A percentile compares a stretch with the other conserved stretches of the same genome.
These are phyloP conservation scores for Schrenkiella parvula DNA, from an alignment of 345 rosid genomes.

Conservation along the genomic window DNA sequence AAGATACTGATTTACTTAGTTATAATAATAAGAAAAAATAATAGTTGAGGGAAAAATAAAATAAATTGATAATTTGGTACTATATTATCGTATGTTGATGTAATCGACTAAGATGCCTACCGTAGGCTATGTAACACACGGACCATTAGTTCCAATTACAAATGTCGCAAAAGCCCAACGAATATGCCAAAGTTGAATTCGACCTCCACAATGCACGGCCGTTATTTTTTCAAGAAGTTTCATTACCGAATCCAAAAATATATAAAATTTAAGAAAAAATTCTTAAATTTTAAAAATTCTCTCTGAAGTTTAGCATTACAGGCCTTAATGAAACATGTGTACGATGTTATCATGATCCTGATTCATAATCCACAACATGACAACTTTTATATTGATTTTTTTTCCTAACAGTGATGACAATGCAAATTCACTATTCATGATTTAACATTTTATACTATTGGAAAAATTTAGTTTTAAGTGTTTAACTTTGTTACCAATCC, in stretches of 20 bases:
- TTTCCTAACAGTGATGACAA: too few relatives aligned
- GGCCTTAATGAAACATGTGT: not conserved
- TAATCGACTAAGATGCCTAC: not conserved
- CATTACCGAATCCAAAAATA: not conserved
- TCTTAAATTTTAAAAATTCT: not conserved
- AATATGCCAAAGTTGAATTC: constrained; percentile 15
- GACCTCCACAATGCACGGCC: constrained; percentile 25
- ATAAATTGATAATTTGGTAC: too few relatives aligned
- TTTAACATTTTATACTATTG: too few relatives aligned
- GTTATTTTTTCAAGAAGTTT: not conserved
- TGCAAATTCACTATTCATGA: too few relatives aligned
- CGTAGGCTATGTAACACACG: not conserved
- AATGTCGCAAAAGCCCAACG: not conserved
- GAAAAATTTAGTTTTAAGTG: too few relatives aligned
- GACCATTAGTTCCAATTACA: not conserved
- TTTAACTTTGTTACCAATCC: not conserved
- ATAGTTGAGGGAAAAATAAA: too few relatives aligned
- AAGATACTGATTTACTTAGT: too few relatives aligned
- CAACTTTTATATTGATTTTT: too few relatives aligned
- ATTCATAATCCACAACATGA: too few relatives aligned
- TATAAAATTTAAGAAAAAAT: not conserved
- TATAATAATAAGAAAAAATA: too few relatives aligned
- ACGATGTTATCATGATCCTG: too few relatives aligned
- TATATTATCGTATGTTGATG: too few relatives aligned
- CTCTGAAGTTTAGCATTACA: not conserved